Conservation (phyloP, 2,329 filamentous ascomycete species). For the Dothiorella sarmentorum region DNA sequence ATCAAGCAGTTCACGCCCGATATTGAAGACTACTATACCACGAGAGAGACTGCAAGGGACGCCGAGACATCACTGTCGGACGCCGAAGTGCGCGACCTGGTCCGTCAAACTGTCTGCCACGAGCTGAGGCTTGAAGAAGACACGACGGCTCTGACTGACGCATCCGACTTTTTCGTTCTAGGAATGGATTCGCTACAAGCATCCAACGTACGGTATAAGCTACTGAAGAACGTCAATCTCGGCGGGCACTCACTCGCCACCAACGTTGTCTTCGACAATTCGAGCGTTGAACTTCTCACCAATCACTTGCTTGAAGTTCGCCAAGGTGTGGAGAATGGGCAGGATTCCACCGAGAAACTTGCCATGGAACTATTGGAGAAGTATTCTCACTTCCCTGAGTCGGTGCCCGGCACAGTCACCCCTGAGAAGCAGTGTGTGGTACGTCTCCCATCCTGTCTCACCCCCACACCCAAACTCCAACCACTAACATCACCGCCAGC, state of each 20-base stretch:
- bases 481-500: constrained; percentile 22
- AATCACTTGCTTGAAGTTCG: constrained; percentile 35
- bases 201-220: constrained; percentile 52
- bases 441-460: neutral
- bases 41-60: constrained; percentile 19
- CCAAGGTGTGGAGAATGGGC: constrained; percentile 34
- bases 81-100: constrained; percentile 26
- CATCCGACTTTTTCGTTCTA: constrained; percentile 56
- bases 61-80: constrained; percentile 20
- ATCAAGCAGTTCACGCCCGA: constrained; percentile 45
- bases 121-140: constrained; percentile 28
- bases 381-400: constrained; percentile 34
- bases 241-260: constrained; percentile 44
- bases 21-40: constrained; percentile 44
- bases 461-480: neutral
- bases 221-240: constrained; percentile 50
- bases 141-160: constrained; percentile 52
- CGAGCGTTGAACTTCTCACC: constrained; percentile 45
- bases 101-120: neutral
- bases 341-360: constrained; percentile 31
- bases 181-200: constrained; percentile 60
- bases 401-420: neutral
- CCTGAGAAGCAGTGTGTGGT: constrained; percentile 20
- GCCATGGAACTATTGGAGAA: constrained; percentile 44
- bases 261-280: constrained; percentile 57